These are phyloP conservation scores for Aspergillaceae sp. DNA, from an alignment of 2,329 filamentous ascomycete genomes.

Conservation along the genomic window DNA sequence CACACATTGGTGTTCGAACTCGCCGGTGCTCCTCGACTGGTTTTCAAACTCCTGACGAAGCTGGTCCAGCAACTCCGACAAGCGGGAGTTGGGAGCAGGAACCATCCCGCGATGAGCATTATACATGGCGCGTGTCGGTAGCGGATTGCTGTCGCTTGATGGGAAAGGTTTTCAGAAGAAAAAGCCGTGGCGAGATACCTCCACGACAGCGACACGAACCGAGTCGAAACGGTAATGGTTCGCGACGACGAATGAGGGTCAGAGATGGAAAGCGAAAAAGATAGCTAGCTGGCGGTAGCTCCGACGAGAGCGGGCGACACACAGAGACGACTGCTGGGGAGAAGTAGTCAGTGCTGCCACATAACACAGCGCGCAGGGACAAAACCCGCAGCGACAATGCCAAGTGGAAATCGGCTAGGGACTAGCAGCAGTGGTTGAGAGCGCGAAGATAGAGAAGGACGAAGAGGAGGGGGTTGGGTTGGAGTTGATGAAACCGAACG, in stretches of 20 bases:
- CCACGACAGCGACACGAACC: background rate
- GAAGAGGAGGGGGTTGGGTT: background rate
- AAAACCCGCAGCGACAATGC: constrained; percentile 6
- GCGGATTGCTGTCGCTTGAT: constrained; percentile 1
- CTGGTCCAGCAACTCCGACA: constrained; percentile 87
- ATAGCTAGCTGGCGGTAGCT: background rate
- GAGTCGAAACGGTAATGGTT: background rate
- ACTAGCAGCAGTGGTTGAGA: background rate
- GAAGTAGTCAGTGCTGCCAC: constrained; percentile 14
- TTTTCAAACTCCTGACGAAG: constrained; percentile 85
- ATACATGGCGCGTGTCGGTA: constrained; percentile 57
- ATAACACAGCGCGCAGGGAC: constrained; percentile 15
- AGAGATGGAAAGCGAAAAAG: background rate
- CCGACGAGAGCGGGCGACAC: constrained; percentile 2
- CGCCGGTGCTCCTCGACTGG: constrained; percentile 69
- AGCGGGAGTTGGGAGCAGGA: constrained; percentile 59
- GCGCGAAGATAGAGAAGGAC: background rate
- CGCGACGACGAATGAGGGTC: constrained; percentile 2
- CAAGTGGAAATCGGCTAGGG: background rate
- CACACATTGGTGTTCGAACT: constrained; percentile 71
- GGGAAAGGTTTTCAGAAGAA: background rate
- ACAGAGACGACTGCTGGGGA: constrained; percentile 5
- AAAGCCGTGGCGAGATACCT: background rate
- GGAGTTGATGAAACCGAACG: background rate
- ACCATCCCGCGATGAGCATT: constrained; percentile 77